Evolutionary conservation across 495 filamentous ascomycete species (phyloP).

Genomic region (Penicillium atrosanguineum): DNA sequence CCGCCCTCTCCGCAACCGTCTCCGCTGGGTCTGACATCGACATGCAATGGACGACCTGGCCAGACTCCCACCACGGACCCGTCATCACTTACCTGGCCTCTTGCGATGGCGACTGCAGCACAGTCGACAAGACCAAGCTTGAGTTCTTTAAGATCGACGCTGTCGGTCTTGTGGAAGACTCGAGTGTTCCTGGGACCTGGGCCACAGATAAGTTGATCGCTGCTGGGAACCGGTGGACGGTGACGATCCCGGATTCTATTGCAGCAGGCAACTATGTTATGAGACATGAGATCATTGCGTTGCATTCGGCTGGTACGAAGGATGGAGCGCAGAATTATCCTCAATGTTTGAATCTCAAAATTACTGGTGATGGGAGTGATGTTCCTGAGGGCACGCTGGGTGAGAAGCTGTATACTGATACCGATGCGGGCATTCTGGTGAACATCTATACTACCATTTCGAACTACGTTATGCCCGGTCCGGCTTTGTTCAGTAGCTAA

Average conservation of each 20-base stretch:
- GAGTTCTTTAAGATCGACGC: slow-evolving; percentile 75
- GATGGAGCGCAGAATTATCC: slow-evolving; percentile 74
- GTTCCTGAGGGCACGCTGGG: slow-evolving; percentile 54
- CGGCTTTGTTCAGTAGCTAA: slow-evolving; percentile 35
- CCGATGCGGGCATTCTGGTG: slow-evolving; percentile 59
- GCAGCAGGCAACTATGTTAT: slow-evolving; percentile 70
- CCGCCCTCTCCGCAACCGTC: slow-evolving; percentile 49
- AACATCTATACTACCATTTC: slow-evolving; percentile 53
- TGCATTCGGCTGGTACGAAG: slow-evolving; percentile 54
- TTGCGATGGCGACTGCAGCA: slow-evolving; percentile 64
- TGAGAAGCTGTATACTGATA: slow-evolving; percentile 55
- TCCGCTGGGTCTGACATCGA: slow-evolving; percentile 52
- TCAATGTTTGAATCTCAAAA: slow-evolving; percentile 68
- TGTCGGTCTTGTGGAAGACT: slow-evolving; percentile 50
- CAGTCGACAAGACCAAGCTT: slow-evolving; percentile 58
- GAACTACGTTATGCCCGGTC: slow-evolving; percentile 53
- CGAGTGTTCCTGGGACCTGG: slow-evolving; percentile 55
- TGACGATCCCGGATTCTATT: slow-evolving; percentile 62
- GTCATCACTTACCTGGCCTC: slow-evolving; percentile 72
- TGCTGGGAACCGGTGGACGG: slow-evolving; percentile 61
- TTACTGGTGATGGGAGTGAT: slow-evolving; percentile 60
- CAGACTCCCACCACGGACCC: slow-evolving; percentile 63
- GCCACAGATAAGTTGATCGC: slow-evolving; percentile 60
- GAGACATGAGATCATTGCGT: slow-evolving; percentile 73
- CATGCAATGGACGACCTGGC: slow-evolving; percentile 67